These are phyloP conservation scores for Pyrus communis DNA, from an alignment of 306 rosid genomes.

Conservation along the genomic window DNA sequence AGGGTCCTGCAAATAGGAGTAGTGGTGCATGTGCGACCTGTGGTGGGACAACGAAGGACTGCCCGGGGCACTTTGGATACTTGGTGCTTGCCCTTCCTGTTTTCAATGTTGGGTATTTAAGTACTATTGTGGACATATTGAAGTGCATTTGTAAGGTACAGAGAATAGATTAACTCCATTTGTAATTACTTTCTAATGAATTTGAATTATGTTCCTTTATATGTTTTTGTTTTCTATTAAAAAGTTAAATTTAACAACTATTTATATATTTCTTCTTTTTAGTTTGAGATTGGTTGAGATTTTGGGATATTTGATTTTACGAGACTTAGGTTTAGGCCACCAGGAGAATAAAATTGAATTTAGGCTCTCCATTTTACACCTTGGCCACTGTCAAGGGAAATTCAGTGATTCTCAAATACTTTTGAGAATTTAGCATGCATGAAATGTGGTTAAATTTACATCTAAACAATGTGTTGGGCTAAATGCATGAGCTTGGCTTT, in stretches of 20 bases:
- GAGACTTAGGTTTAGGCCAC: background rate
- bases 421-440: background rate
- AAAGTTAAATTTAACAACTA: background rate
- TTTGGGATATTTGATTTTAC: background rate
- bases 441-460: background rate
- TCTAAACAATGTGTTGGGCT: background rate
- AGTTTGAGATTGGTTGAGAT: background rate
- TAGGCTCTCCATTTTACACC: background rate
- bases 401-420: background rate
- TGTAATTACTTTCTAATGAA: background rate
- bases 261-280: background rate
- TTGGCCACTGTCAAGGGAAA: background rate
- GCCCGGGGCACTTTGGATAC: conserved; percentile 90
- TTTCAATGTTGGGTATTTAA: conserved; percentile 59
- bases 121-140: conserved; percentile 47
- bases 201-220: background rate
- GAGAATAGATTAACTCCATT: background rate
- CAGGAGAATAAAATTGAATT: background rate
- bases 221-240: background rate
- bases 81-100: conserved; percentile 67
- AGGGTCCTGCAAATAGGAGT: conserved; percentile 74
- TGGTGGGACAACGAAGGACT: conserved; percentile 42
- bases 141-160: conserved; percentile 94
- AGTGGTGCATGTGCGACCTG: conserved; percentile 59
- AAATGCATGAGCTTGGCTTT: background rate